phyloP scores from a whole-genome alignment of 495 filamentous ascomycete species.

The Podospora anserina region DNA sequence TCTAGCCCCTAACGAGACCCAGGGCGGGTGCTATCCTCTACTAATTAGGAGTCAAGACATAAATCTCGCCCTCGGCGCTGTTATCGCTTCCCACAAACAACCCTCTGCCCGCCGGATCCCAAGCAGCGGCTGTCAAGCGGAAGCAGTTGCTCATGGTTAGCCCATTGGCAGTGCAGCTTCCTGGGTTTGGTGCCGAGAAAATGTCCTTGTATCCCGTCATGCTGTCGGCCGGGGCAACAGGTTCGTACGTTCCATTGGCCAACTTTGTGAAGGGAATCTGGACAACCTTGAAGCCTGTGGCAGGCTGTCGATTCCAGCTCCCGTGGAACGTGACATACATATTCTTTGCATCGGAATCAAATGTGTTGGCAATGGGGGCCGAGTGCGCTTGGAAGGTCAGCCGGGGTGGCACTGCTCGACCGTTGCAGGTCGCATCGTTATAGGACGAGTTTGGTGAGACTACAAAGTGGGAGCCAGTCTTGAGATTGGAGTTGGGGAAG shows the following conservation, averaged over 20 bases:
- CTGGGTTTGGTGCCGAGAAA: conserved; percentile 33
- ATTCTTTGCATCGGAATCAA: conserved; percentile 45
- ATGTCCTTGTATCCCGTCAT: conserved; percentile 39
- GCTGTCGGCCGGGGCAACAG: conserved; percentile 37
- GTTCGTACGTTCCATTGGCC: conserved; percentile 36
- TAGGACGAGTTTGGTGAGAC: conserved; percentile 43
- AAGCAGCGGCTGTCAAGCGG: conserved; percentile 33
- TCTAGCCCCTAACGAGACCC: too few relatives aligned
- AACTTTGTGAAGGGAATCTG: conserved; percentile 38
- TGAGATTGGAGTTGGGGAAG: conserved; percentile 41
- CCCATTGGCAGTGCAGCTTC: conserved; percentile 39
- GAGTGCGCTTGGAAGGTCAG: conserved; percentile 56
- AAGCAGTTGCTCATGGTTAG: conserved; percentile 40
- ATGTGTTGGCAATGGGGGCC: conserved; percentile 55
- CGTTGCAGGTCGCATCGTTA: conserved; percentile 51
- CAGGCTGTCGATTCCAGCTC: conserved; percentile 50
- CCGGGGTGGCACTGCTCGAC: conserved; percentile 43
- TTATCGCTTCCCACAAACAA: conserved; percentile 45
- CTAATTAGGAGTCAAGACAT: conserved; percentile 27
- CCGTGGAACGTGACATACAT: conserved; percentile 62
- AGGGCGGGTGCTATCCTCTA: neutral
- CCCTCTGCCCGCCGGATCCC: conserved; percentile 40
- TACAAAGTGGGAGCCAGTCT: conserved; percentile 52
- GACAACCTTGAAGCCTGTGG: conserved; percentile 41
- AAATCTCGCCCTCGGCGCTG: conserved; percentile 43